phyloP scores from a whole-genome alignment of 805 yeast species.

The Candida fluviatilis region DNA sequence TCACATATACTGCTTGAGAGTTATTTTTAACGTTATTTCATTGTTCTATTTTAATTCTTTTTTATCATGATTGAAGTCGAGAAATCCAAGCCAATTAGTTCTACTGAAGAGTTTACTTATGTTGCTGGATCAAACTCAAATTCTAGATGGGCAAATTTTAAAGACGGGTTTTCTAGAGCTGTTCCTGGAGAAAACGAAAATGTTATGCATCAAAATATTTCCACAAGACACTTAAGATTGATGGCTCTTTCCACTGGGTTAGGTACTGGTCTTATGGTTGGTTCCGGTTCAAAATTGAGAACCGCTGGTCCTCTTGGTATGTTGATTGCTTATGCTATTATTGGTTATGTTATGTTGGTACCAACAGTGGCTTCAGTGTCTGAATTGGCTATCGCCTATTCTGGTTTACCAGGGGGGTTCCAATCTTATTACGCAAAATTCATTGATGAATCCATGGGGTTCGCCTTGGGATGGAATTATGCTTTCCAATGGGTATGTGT shows the following conservation, averaged over 20 bases:
- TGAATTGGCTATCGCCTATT: slow-evolving; percentile 55
- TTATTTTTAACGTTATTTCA: too few species aligned
- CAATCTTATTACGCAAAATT: slow-evolving; percentile 49
- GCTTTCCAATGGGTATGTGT: slow-evolving; percentile 61
- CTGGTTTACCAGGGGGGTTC: slow-evolving; percentile 57
- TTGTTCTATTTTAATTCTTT: too few species aligned
- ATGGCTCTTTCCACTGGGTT: slow-evolving; percentile 34
- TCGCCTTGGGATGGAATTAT: slow-evolving; percentile 40
- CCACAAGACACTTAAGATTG: slow-evolving; percentile 24
- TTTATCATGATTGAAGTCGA: slow-evolving; percentile 5
- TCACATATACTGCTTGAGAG: too few species aligned
- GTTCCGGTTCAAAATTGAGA: slow-evolving; percentile 31
- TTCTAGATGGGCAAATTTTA: slow-evolving; percentile 18
- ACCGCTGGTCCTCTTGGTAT: slow-evolving; percentile 37
- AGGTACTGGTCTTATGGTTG: slow-evolving; percentile 42
- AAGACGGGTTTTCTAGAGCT: slow-evolving; percentile 25
- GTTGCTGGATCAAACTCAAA: slow-evolving; percentile 3
- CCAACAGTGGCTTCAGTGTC: slow-evolving; percentile 38
- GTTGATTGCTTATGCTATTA: slow-evolving; percentile 29
- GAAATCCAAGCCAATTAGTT: slow-evolving; percentile 3
- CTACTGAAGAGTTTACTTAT: slow-evolving; percentile 6
- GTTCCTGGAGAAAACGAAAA: slow-evolving; percentile 12
- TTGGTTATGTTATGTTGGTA: slow-evolving; percentile 27
- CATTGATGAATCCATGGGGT: slow-evolving; percentile 34
- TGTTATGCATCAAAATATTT: slow-evolving; percentile 12